Evolutionary conservation across 331 rosid species (phyloP), one percentile per base, ranked within the genome.

Genomic region (Quercus lobata): DNA sequence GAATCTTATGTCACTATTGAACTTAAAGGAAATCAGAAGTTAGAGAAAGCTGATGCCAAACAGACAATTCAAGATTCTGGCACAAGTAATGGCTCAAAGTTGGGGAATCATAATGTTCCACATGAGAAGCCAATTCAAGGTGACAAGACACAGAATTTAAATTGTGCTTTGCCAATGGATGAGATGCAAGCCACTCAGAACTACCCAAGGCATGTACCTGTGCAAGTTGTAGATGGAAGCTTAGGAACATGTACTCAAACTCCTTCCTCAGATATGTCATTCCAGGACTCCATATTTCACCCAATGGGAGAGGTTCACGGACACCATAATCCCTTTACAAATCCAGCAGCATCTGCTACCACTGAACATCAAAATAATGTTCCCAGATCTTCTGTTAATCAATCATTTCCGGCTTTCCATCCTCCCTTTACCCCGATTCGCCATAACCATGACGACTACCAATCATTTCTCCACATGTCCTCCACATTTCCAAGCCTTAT

Each of bases 171-270:
- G 72, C 81, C 92, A 77, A 75, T 83, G 57, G 92, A 89, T 76
- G 92, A 88, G 80, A 86, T 83, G 87, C 99, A 87, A 86, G 83
- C 84, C 74, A 81, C 92, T 84, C 96, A 84, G 77, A 91, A 84
- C 72, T 96, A 88, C 87, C 98, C 94, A 8, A 93, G 97, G 84
- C 92, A 96, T 83, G 96, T 93, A 57, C 90, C 96, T 81, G 94
- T 93, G 79, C 98, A 96, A 15, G 92, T 90, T 79, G 86, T 95
- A 57, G 99, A 91, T 86, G 94, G 97, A 78, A 93, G 89, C 77
- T 25, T 77, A 65, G 94, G 91, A 83, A 77, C 83, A 34, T 73
- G 83, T 78, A 79, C 86, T 78, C 90, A 81, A 89, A 86, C 76
- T 57, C 85, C 89, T 37, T 61, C 88, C 66, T 81, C 87, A 44